Evolutionary conservation across 352 stramenopile species (phyloP), one percentile per base, ranked within the genome.

Genomic region (Phytophthora citrophthora): DNA sequence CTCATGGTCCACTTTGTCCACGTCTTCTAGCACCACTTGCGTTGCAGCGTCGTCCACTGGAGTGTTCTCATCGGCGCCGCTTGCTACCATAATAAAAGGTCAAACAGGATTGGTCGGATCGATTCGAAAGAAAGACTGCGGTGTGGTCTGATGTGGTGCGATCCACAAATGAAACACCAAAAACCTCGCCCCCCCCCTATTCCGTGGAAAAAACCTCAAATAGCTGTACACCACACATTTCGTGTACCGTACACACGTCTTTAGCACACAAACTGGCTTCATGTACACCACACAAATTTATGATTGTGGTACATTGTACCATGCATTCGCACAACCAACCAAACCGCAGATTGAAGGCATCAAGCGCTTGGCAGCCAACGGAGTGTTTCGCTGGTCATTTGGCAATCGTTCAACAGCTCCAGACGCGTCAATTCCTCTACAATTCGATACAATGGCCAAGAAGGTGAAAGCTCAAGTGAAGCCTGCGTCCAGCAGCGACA

Each of bases 381-480:
- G 39, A 38, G 26, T 49, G 15, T 48, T 34, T 51, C 32, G 60
- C 15, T 53, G 39, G 45, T 75, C 71, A 76, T 77, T 77, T 44
- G 60, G 40, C 48, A 74, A 73, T 79, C 54, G 49, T 62, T 76
- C 67, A 55, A 49, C 61, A 61, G 15, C 40, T 32, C 32, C 15
- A 38, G 5, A 61, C 16, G 40, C 24, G 47, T 34, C 40, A 27
- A 3, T 34, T 43, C 16, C 6, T 31, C 60, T 40, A 46, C 11
- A 52, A 11, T 10, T 16, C 20, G 23, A 58, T 36, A 68, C 40
- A n/a, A 77, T 83, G 69, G 77, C 77, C 26, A 91, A 88, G 72
- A 89, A 88, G 57, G 66, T 59, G 44, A 77, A 83, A 64, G 43
- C 68, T 51, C 67, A 11, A n/a, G 69, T 70, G 27, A 79, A 82